Base-by-base conservation (phyloP, 176 grass and related monocot genomes). In the Triticum urartu region DNA sequence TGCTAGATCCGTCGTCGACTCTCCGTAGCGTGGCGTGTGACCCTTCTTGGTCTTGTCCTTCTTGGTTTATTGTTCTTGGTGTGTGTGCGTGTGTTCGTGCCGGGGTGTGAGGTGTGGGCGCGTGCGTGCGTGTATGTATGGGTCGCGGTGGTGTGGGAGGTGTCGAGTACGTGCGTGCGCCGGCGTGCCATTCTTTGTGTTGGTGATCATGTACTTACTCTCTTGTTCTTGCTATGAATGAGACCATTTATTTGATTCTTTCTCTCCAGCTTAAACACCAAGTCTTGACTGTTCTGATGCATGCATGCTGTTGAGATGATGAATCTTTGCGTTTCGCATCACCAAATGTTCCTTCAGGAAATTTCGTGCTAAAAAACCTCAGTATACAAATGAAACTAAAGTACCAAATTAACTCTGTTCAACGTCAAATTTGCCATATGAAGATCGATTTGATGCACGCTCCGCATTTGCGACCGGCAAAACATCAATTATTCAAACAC, bases 181-280 rank as follows among this genome's bases (percentile, higher is more conserved):
- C 74, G 81, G 21, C 81, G 75, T 52, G 76, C 81, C 86, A 81
- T 77, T 91, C 63, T 85, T 47, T 34, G 86, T 77, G 71, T 78
- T 39, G 77, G 17, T 36, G 47, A 61, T 62, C 85, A 45, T 85
- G 86, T 91, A 81, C 62, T 75, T 48, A 20, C 61, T 64, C 15
- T 52, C 24, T 56, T 28, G 24, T 80, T 71, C 48, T 81, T 68
- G 4, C 60, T 77, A 80, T 84, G 17, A 78, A 85, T 85, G 82
- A 85, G 90, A 88, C 76, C 64, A 91, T 91, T 91, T 91, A 85
- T 88, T 91, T 82, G 86, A 91, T 91, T 91, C 86, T 88, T 91
- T 85, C 6, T 52, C 70, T 65, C 15, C 38, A 81, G 22, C 52
- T 34, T 72, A 12, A 11, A 17, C 8, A 17, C 1, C 56, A 70